Evolutionary conservation across 306 rosid genomes (phyloP).

Genomic region (Corylus avellana): DNA sequence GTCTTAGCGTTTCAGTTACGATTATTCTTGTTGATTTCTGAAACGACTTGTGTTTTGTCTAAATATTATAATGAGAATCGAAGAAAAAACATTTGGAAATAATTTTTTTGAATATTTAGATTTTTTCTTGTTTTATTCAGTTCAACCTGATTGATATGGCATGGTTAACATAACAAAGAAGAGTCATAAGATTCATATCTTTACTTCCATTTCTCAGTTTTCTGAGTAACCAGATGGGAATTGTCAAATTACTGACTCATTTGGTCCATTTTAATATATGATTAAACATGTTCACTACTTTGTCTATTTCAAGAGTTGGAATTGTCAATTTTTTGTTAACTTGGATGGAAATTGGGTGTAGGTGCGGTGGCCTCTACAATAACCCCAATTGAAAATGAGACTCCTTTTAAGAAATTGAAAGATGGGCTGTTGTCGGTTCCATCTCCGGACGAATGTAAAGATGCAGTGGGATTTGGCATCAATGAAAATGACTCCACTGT

Average conservation of each 20-base stretch:
- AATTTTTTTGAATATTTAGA: not conserved
- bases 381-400: slow-evolving; percentile 41
- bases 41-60: not conserved
- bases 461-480: slow-evolving; percentile 23
- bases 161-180: not conserved
- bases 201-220: not conserved
- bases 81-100: not conserved
- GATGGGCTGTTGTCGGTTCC: slow-evolving; percentile 35
- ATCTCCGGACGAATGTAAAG: slow-evolving; percentile 39
- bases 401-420: slow-evolving; percentile 45
- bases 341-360: slow-evolving; percentile 26
- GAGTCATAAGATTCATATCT: too few relatives aligned
- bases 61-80: not conserved
- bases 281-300: not conserved
- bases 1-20: not conserved
- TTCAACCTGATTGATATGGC: not conserved
- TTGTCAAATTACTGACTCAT: not conserved
- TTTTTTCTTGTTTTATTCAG: not conserved
- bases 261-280: not conserved
- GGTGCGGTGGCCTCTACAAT: slow-evolving; percentile 48
- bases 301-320: not conserved
- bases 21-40: not conserved
- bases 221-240: not conserved
- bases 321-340: not conserved
- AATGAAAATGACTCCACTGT: slow-evolving; percentile 50